Conservation (phyloP, 2,329 filamentous ascomycete species). For the Neospermospora avenae region DNA sequence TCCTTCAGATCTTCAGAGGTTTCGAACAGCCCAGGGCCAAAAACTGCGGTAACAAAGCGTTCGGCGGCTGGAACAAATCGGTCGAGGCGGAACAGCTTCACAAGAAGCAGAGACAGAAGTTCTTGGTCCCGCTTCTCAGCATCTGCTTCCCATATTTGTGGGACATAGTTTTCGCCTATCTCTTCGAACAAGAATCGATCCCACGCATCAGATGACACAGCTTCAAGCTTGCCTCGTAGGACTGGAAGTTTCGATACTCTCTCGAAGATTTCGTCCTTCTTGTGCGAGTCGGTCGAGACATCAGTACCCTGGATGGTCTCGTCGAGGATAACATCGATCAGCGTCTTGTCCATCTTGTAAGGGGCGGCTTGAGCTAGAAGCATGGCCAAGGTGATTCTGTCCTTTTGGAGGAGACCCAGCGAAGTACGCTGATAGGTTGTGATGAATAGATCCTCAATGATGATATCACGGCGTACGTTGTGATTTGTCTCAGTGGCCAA, state of each 20-base stretch:
- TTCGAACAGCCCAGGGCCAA: slow-evolving; percentile 79
- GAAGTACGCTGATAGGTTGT: slow-evolving; percentile 93
- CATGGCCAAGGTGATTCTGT: slow-evolving; percentile 91
- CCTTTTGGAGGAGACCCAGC: slow-evolving; percentile 86
- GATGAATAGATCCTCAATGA: slow-evolving; percentile 87
- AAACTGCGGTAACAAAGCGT: slow-evolving; percentile 82
- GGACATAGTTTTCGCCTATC: slow-evolving; percentile 79
- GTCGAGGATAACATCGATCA: slow-evolving; percentile 86
- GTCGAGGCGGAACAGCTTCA: slow-evolving; percentile 94
- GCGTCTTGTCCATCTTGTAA: slow-evolving; percentile 86
- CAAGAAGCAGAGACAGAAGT: slow-evolving; percentile 77
- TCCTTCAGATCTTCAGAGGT: slow-evolving; percentile 80
- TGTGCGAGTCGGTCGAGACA: slow-evolving; percentile 64
- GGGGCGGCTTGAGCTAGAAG: slow-evolving; percentile 94
- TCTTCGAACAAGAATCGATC: slow-evolving; percentile 81
- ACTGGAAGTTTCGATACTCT: slow-evolving; percentile 66
- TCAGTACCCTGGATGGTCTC: slow-evolving; percentile 72
- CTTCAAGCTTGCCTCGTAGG: slow-evolving; percentile 70
- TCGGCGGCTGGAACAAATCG: slow-evolving; percentile 91
- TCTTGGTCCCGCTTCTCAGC: slow-evolving; percentile 68
- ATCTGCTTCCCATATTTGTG: slow-evolving; percentile 67
- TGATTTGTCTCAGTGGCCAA: slow-evolving; percentile 70
- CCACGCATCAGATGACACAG: slow-evolving; percentile 65
- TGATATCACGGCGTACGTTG: slow-evolving; percentile 78
- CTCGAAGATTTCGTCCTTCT: slow-evolving; percentile 64